A percentile compares a stretch with the other conserved stretches of the same genome.
Conservation (phyloP, 2,329 filamentous ascomycete genomes). For the Colletotrichum destructivum region DNA sequence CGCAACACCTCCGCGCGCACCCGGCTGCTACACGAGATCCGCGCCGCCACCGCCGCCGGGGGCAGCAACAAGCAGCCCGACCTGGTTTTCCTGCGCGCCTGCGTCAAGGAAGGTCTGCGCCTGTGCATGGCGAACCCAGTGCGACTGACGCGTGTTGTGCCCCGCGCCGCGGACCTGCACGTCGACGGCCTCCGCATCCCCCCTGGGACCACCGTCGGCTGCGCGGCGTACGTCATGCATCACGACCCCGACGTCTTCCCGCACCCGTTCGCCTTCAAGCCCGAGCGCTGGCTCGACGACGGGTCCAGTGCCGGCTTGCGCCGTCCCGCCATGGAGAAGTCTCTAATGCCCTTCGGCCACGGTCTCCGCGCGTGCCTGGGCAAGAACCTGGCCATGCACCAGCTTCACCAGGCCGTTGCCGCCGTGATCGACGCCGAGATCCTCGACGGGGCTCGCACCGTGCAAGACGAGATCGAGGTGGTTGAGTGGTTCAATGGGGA, state of each 20-base stretch:
- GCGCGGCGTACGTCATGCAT: conserved; percentile 62
- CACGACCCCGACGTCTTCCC: conserved; percentile 60
- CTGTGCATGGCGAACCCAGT: conserved; percentile 67
- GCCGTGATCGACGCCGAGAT: not conserved
- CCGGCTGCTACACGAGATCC: conserved; percentile 27
- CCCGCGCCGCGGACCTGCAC: conserved; percentile 44
- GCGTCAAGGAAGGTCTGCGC: conserved; percentile 65
- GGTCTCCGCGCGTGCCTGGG: conserved; percentile 66
- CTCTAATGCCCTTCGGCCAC: conserved; percentile 65
- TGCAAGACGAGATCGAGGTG: not conserved
- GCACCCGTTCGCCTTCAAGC: conserved; percentile 58
- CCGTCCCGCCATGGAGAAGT: conserved; percentile 45
- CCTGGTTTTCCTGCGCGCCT: conserved; percentile 62
- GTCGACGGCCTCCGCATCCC: conserved; percentile 57
- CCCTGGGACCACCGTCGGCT: conserved; percentile 60
- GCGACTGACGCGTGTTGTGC: conserved; percentile 64
- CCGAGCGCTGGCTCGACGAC: conserved; percentile 62
- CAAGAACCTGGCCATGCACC: conserved; percentile 61
- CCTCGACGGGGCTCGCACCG: not conserved
- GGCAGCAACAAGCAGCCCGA: conserved; percentile 21
- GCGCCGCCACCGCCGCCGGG: not conserved
- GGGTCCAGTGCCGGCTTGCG: not conserved
- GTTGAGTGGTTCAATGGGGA: not conserved
- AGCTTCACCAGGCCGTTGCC: conserved; percentile 55
- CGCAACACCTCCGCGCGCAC: conserved; percentile 57